phyloP scores from a whole-genome alignment of 257 asterid genomes.

The Craterostigma plantagineum region DNA sequence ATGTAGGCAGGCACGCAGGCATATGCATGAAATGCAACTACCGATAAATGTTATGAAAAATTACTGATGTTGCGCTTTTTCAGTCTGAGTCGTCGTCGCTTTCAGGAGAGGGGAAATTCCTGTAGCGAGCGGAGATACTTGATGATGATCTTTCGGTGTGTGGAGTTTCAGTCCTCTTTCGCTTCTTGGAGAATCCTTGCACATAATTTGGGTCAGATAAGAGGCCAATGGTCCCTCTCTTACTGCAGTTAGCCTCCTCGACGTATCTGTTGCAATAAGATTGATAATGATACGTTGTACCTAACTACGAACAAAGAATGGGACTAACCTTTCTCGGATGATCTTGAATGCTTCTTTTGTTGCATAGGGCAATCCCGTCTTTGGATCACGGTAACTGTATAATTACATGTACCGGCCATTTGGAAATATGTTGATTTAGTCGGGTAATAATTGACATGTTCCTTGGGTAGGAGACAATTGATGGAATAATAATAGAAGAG shows the following conservation, averaged over 20 bases:
- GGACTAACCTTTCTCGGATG: slow-evolving; percentile 46
- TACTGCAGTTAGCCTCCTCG: slow-evolving; percentile 25
- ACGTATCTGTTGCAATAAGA: slow-evolving; percentile 20
- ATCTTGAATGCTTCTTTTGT: slow-evolving; percentile 88
- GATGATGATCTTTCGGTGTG: slow-evolving; percentile 16
- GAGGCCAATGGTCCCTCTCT: slow-evolving; percentile 24
- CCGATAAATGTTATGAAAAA: too few relatives aligned
- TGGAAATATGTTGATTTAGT: too few relatives aligned
- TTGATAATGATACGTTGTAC: background rate
- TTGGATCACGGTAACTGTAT: slow-evolving; percentile 76
- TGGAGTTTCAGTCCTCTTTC: slow-evolving; percentile 32
- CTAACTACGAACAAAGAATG: background rate
- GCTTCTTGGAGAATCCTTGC: slow-evolving; percentile 46
- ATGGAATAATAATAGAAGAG: background rate
- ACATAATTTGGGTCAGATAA: slow-evolving; percentile 29
- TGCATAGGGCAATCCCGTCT: slow-evolving; percentile 77
- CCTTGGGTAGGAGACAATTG: too few relatives aligned
- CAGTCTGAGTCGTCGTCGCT: slow-evolving; percentile 12
- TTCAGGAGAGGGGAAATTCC: slow-evolving; percentile 38
- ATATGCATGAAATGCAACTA: too few relatives aligned
- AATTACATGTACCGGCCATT: slow-evolving; percentile 5
- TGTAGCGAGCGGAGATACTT: slow-evolving; percentile 41
- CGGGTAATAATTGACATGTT: too few relatives aligned
- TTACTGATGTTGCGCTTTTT: too few relatives aligned
- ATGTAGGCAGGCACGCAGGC: too few relatives aligned